Conservation (phyloP, 768 basidiomycete genomes). For the Amanita fuliginea region DNA sequence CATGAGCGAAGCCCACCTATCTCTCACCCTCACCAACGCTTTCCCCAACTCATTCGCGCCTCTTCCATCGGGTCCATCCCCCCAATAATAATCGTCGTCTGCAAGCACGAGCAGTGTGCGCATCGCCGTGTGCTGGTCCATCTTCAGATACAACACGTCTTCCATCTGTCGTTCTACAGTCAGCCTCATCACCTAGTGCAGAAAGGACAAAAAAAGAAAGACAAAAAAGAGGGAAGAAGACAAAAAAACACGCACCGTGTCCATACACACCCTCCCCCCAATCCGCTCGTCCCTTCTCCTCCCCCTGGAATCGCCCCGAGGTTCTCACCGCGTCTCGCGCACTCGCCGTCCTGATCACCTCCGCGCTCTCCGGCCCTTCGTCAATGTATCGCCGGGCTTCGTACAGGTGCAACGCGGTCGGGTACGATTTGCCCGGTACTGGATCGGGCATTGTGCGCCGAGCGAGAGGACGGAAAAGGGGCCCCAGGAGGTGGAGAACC, state of each 20-base stretch:
- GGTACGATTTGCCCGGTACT: constrained; percentile 47
- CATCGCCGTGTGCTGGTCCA: neutral
- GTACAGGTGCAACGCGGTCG: constrained; percentile 64
- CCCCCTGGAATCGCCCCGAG: constrained; percentile 18
- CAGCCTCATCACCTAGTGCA: too few relatives aligned
- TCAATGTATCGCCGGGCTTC: constrained; percentile 64
- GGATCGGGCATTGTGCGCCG: constrained; percentile 52
- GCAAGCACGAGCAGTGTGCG: constrained; percentile 35
- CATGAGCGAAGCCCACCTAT: too few relatives aligned
- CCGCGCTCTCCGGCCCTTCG: constrained; percentile 39
- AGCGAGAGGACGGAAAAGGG: constrained; percentile 44
- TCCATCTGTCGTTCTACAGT: too few relatives aligned
- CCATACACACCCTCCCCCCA: constrained; percentile 45
- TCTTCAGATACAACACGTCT: neutral
- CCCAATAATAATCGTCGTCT: constrained; percentile 54
- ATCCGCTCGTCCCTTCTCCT: constrained; percentile 28
- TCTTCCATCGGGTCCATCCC: constrained; percentile 32
- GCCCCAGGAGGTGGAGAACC: constrained; percentile 27
- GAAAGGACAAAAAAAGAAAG: too few relatives aligned
- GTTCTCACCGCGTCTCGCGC: constrained; percentile 26
- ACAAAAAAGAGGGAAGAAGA: neutral
- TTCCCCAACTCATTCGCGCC: constrained; percentile 59
- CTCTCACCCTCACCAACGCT: neutral
- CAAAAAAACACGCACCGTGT: constrained; percentile 28
- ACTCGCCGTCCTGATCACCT: constrained; percentile 36